Evolutionary conservation across 179 eudicot genomes (phyloP).

Genomic region (Vitellaria paradoxa): DNA sequence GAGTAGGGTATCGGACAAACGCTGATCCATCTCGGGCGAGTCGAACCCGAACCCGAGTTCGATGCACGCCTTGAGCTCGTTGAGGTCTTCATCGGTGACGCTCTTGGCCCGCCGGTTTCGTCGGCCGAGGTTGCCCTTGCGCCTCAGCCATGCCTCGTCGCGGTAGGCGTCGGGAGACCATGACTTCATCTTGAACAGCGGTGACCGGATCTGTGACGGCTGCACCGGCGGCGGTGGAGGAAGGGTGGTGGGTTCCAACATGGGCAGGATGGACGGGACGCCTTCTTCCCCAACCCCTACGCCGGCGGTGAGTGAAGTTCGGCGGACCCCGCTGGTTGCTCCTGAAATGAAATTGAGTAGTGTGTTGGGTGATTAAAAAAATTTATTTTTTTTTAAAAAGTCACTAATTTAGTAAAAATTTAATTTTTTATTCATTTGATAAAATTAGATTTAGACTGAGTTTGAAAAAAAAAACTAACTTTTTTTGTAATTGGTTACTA

Average conservation of each 20-base stretch:
- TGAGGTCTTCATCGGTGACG: conserved; percentile 80
- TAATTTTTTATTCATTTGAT: no score
- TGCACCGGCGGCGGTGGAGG: conserved; percentile 4
- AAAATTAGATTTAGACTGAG: no score
- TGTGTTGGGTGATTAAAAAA: no score
- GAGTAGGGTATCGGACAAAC: conserved; percentile 58
- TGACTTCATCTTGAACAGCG: conserved; percentile 54
- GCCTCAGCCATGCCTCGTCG: conserved; percentile 66
- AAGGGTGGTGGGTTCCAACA: conserved; percentile 5
- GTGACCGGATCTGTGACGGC: conserved; percentile 16
- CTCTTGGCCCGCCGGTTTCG: conserved; percentile 47
- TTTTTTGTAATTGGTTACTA: no score
- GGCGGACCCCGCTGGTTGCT: conserved; percentile 15
- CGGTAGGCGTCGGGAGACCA: conserved; percentile 75
- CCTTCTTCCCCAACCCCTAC: conserved; percentile 10
- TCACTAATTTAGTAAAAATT: no score
- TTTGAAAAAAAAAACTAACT: no score
- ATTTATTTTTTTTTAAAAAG: no score
- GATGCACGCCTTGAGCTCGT: conserved; percentile 71
- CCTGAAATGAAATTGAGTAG: no score
- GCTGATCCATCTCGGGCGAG: conserved; percentile 36
- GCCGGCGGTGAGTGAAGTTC: conserved; percentile 19
- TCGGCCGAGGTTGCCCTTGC: conserved; percentile 29
- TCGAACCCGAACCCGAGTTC: conserved; percentile 75
- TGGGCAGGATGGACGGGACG: conserved; percentile 8